These are phyloP conservation scores for Zygotorulaspora danielsina DNA, from an alignment of 805 yeast genomes.

Conservation along the genomic window DNA sequence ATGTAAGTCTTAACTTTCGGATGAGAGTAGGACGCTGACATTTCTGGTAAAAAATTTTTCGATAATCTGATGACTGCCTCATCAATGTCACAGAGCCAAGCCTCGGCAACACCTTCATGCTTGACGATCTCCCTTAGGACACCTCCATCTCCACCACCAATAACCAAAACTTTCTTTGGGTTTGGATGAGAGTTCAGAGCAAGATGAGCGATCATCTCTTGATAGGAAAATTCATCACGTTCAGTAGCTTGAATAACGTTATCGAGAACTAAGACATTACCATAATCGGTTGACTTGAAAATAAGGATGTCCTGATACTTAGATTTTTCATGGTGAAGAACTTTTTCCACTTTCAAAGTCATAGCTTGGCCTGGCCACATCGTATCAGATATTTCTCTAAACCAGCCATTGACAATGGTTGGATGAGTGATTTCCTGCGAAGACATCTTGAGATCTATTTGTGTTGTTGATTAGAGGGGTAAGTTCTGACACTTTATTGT, in stretches of 20 bases:
- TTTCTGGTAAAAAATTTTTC: slow-evolving; percentile 80
- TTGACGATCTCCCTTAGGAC: slow-evolving; percentile 92
- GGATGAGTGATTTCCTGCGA: slow-evolving; percentile 39
- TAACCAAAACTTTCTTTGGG: slow-evolving; percentile 89
- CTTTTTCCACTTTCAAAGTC: slow-evolving; percentile 81
- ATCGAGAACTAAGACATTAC: slow-evolving; percentile 91
- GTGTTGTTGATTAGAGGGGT: too few species aligned
- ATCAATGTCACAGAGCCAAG: slow-evolving; percentile 90
- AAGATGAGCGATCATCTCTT: slow-evolving; percentile 95
- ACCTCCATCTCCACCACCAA: slow-evolving; percentile 99
- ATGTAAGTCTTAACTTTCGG: slow-evolving; percentile 88
- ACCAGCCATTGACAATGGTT: slow-evolving; percentile 76
- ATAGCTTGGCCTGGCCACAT: slow-evolving; percentile 99
- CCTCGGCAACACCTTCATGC: slow-evolving; percentile 81
- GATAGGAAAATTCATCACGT: slow-evolving; percentile 95
- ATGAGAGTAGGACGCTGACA: slow-evolving; percentile 79
- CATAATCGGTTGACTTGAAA: slow-evolving; percentile 89
- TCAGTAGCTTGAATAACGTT: slow-evolving; percentile 95
- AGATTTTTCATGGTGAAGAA: slow-evolving; percentile 79
- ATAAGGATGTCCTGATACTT: slow-evolving; percentile 91
- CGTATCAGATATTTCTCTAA: slow-evolving; percentile 88
- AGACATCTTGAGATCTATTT: slow-evolving; percentile 23
- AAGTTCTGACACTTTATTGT: too few species aligned
- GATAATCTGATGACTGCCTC: slow-evolving; percentile 86
- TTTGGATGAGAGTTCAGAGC: slow-evolving; percentile 90